Base-by-base conservation (phyloP, 208 protist species). In the Phytomonas sp. region DNA sequence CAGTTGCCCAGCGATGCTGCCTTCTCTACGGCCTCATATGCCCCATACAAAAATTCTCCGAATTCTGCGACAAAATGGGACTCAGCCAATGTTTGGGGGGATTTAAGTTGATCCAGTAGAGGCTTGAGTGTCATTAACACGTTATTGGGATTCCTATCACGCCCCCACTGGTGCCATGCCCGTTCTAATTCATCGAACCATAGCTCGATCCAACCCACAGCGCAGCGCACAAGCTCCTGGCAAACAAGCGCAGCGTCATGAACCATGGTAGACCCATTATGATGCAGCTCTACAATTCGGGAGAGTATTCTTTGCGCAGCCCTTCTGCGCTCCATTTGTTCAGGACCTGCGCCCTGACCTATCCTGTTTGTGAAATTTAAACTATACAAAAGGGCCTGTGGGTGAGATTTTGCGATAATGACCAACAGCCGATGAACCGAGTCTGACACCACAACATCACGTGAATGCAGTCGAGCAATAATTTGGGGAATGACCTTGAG, bases 401-500 rank as follows among this genome's bases (percentile, higher is more conserved):
- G 98, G 83, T 99, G 99, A 26, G 85, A 79, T 70, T 94, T 95
- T 29, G 97, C 98, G 73, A 99, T 90, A 29, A 88, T 77, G 40
- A 79, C 73, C 12, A 99, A 83, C 5, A 99, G 79, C 29, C 95
- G 74, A 67, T 98, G 89, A 31, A 99, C 91, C 16, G 98, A 89
- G 67, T 95, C 87, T 0, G 92, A 80, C 30, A 99, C 91, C 7
- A 78, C 71, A 0, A 74, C n/a, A 29, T 96, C 74, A 33, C 79
- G 87, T 26, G 95, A 96, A 76, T 99, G 93, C 63, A 99, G 95
- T 33, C 98, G 92, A 29, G 98, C 99, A 73, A 99, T 99, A 33
- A 99, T 95, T 85, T 99, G 98, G n/a, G 98, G 99, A 49, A 99
- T 97, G n/a, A 99, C 98, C 74, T 98, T 95, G 5, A 99, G 89